A percentile compares a stretch with the other conserved stretches of the same genome.
phyloP scores from a whole-genome alignment of 345 rosid species.

The Acer campestre region DNA sequence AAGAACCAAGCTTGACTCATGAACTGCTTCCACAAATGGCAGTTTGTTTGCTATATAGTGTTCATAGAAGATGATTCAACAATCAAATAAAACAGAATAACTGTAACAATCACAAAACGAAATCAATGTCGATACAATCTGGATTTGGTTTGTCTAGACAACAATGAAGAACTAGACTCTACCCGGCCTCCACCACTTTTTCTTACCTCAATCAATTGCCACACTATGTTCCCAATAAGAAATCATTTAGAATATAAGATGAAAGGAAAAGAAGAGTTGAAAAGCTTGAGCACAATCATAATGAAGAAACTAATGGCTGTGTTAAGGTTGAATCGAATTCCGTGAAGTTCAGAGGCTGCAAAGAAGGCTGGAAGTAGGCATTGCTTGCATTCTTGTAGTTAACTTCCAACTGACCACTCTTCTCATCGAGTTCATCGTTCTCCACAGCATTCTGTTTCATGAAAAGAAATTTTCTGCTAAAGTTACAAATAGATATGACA shows the following conservation, averaged over 20 bases:
- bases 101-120: no score
- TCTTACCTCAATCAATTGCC: not conserved
- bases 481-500: not conserved
- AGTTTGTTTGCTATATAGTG: no score
- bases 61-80: not conserved
- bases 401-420: slow-evolving; percentile 47
- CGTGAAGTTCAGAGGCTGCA: slow-evolving; percentile 38
- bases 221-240: not conserved
- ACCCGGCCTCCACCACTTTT: not conserved
- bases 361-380: slow-evolving; percentile 61
- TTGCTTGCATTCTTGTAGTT: slow-evolving; percentile 48
- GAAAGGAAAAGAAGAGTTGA: not conserved
- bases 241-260: not conserved
- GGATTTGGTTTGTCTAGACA: no score
- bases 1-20: not conserved
- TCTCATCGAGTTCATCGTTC: slow-evolving; percentile 66
- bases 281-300: not conserved
- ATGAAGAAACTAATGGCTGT: slow-evolving; percentile 46
- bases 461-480: slow-evolving; percentile 1
- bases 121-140: no score
- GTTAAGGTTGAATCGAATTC: slow-evolving; percentile 40
- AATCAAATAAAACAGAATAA: no score
- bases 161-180: no score
- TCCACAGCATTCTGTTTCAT: slow-evolving; percentile 64
- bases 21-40: no score